Percentiles rank a stretch among this genome's conserved stretches.
Conservation (phyloP, 1,139 yeast genomes). For the Taphrina populina region DNA sequence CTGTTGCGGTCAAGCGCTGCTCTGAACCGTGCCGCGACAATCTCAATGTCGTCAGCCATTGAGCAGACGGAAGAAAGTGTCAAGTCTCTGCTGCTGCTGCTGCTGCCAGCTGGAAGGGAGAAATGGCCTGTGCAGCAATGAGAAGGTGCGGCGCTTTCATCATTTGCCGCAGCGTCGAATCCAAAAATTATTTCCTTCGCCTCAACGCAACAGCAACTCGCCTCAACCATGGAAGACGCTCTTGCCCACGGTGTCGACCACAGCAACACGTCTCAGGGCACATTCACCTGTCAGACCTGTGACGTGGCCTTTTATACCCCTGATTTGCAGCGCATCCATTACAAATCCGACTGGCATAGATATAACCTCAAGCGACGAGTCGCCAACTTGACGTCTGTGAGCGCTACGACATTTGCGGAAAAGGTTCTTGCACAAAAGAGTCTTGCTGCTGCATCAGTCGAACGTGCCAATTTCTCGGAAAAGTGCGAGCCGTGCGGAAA, state of each 20-base stretch:
- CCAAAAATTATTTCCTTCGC: no score
- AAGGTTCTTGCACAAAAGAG: slow-evolving; percentile 55
- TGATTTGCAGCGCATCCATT: slow-evolving; percentile 79
- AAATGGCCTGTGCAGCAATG: no score
- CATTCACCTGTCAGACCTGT: slow-evolving; percentile 79
- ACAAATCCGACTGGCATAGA: slow-evolving; percentile 96
- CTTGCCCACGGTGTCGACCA: slow-evolving; percentile 15
- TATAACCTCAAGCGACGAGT: slow-evolving; percentile 90
- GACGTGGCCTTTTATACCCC: slow-evolving; percentile 72
- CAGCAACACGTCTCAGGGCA: slow-evolving; percentile 11
- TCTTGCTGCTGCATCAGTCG: slow-evolving; percentile 47
- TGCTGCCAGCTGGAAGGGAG: no score
- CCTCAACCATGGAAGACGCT: slow-evolving; percentile 23
- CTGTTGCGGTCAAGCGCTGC: slow-evolving; percentile 11
- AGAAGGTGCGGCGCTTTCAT: no score
- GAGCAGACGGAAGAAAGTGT: no score
- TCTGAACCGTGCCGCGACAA: slow-evolving; percentile 10
- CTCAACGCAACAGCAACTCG: no score
- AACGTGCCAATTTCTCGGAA: slow-evolving; percentile 38
- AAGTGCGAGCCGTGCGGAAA: slow-evolving; percentile 40
- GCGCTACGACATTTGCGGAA: slow-evolving; percentile 78
- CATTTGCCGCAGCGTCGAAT: no score
- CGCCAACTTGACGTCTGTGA: slow-evolving; percentile 75
- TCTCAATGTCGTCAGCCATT: no score
- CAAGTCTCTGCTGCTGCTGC: no score